Evolutionary conservation across 768 basidiomycete genomes (phyloP).

Genomic region (Leccinellum rugosiceps): DNA sequence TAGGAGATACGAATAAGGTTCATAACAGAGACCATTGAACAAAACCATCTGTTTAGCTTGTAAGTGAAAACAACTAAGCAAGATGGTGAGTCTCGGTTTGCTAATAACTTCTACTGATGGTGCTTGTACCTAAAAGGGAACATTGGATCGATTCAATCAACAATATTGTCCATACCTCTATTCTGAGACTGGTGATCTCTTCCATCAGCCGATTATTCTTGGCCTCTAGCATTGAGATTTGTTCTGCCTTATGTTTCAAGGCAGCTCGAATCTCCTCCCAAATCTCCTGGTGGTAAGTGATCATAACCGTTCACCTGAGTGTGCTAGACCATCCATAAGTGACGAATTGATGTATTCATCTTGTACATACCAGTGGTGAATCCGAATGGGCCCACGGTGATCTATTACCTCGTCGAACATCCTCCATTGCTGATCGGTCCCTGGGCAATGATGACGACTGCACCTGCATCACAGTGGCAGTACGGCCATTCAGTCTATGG

Average conservation of each 20-base stretch:
- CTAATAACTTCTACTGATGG: constrained; percentile 44
- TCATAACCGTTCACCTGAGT: constrained; percentile 38
- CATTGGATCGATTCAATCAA: background rate
- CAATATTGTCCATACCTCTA: constrained; percentile 38
- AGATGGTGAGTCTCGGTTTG: no score
- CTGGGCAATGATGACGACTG: constrained; percentile 34
- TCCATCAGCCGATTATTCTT: constrained; percentile 45
- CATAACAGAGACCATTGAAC: no score
- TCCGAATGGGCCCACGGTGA: constrained; percentile 46
- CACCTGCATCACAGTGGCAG: constrained; percentile 46
- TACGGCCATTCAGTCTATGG: constrained; percentile 56
- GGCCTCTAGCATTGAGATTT: constrained; percentile 46
- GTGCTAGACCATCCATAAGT: constrained; percentile 43
- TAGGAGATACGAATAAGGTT: no score
- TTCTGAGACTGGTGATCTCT: constrained; percentile 41
- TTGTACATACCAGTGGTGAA: constrained; percentile 71
- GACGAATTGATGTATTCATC: constrained; percentile 24
- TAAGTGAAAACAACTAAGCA: no score
- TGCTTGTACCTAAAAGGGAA: constrained; percentile 33
- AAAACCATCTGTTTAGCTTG: no score
- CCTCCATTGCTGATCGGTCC: constrained; percentile 30
- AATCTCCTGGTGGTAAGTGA: constrained; percentile 38
- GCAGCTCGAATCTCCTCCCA: constrained; percentile 36
- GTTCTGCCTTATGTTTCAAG: constrained; percentile 34
- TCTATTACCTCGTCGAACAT: constrained; percentile 39